These are phyloP conservation scores for Thozetella sp. DNA, from an alignment of 495 filamentous ascomycete species.

Conservation along the genomic window DNA sequence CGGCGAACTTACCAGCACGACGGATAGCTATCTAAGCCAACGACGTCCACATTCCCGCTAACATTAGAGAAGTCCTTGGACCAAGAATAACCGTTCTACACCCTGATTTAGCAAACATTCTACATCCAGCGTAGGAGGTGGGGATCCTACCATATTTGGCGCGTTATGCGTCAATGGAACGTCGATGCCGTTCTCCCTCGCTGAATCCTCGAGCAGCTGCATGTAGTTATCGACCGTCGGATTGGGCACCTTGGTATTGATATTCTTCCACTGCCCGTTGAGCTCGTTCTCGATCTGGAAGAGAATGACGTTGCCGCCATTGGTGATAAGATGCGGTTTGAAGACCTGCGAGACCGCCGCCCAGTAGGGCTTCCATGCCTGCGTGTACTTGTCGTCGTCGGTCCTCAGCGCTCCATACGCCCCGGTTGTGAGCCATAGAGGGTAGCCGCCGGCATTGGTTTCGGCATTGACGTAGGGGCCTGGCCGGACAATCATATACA, in stretches of 20 bases:
- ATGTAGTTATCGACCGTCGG: slow-evolving; percentile 53
- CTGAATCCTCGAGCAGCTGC: slow-evolving; percentile 51
- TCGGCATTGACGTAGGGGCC: slow-evolving; percentile 66
- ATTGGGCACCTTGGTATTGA: slow-evolving; percentile 45
- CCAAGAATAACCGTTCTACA: slow-evolving; percentile 39
- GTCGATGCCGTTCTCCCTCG: slow-evolving; percentile 53
- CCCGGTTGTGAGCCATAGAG: slow-evolving; percentile 62
- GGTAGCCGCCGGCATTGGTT: slow-evolving; percentile 60
- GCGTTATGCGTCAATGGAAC: slow-evolving; percentile 58
- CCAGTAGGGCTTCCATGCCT: slow-evolving; percentile 55
- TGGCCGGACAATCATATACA: slow-evolving; percentile 60
- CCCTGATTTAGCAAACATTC: background rate
- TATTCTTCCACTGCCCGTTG: slow-evolving; percentile 54
- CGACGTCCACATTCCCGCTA: slow-evolving; percentile 59
- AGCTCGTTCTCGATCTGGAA: slow-evolving; percentile 68
- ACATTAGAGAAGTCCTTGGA: slow-evolving; percentile 45
- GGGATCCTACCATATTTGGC: slow-evolving; percentile 17
- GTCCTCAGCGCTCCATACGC: slow-evolving; percentile 59
- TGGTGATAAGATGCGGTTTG: slow-evolving; percentile 54
- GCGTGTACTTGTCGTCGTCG: slow-evolving; percentile 58
- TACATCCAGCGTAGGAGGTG: background rate
- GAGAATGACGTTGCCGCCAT: slow-evolving; percentile 55
- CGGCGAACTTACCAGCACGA: slow-evolving; percentile 47
- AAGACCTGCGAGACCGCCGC: slow-evolving; percentile 48
- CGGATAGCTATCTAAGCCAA: slow-evolving; percentile 62